These are phyloP conservation scores for Onygena corvina DNA, from an alignment of 2,329 filamentous ascomycete species.

Conservation along the genomic window DNA sequence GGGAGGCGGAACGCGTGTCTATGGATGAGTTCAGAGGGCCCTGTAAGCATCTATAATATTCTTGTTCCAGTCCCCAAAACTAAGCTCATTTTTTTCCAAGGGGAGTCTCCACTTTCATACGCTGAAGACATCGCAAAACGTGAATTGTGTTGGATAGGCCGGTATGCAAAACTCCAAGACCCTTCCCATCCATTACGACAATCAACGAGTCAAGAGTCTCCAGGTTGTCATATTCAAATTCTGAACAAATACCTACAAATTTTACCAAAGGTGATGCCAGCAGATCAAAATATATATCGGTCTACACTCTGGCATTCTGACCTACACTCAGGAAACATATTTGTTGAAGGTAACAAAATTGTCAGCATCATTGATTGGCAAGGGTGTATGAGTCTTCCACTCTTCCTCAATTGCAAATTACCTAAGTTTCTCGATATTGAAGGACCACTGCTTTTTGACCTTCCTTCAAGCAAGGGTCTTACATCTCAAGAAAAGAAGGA, in stretches of 20 bases:
- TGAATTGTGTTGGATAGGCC: slow-evolving; percentile 7
- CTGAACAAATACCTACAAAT: slow-evolving; percentile 7
- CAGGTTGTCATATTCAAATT: slow-evolving; percentile 6
- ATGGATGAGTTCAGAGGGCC: slow-evolving; percentile 27
- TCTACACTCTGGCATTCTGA: slow-evolving; percentile 11
- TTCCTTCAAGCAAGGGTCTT: slow-evolving; percentile 13
- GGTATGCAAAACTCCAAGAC: slow-evolving; percentile 8
- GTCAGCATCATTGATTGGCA: slow-evolving; percentile 14
- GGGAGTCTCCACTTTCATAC: slow-evolving; percentile 7
- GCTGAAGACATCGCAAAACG: slow-evolving; percentile 8
- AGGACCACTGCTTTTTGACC: slow-evolving; percentile 13
- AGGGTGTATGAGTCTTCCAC: slow-evolving; percentile 10
- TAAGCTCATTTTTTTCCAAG: too few species aligned
- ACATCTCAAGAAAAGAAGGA: slow-evolving; percentile 15
- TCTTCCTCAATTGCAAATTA: slow-evolving; percentile 9
- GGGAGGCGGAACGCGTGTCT: slow-evolving; percentile 20
- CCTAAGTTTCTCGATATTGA: slow-evolving; percentile 13
- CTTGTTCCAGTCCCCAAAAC: too few species aligned
- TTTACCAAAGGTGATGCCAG: slow-evolving; percentile 3
- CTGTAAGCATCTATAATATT: slow-evolving; percentile 26
- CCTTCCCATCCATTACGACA: slow-evolving; percentile 7
- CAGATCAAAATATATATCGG: not conserved
- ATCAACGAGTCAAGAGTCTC: slow-evolving; percentile 8
- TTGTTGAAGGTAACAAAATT: slow-evolving; percentile 10
- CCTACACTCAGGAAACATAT: slow-evolving; percentile 10